phyloP scores from a whole-genome alignment of 2,329 filamentous ascomycete genomes.

The Fusarium liriodendri region DNA sequence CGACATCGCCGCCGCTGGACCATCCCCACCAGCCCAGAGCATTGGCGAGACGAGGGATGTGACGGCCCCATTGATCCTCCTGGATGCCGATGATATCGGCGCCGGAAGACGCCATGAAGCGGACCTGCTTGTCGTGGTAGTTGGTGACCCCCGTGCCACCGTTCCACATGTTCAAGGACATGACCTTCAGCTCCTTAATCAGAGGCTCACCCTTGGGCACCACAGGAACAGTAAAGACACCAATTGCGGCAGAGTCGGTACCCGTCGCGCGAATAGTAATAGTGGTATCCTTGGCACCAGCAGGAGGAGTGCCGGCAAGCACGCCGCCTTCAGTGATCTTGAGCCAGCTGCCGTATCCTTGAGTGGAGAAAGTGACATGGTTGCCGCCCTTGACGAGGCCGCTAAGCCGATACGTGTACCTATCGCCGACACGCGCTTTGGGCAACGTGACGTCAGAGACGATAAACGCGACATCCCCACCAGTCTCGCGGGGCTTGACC shows the following conservation, averaged over 20 bases:
- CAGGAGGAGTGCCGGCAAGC: slow-evolving; percentile 50
- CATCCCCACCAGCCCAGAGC: slow-evolving; percentile 54
- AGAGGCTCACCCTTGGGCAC: slow-evolving; percentile 40
- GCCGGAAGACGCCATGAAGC: slow-evolving; percentile 46
- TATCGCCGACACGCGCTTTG: slow-evolving; percentile 51
- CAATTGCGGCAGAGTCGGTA: slow-evolving; percentile 39
- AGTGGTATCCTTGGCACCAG: slow-evolving; percentile 24
- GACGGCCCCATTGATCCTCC: slow-evolving; percentile 47
- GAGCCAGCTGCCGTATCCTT: slow-evolving; percentile 47
- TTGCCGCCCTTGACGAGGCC: slow-evolving; percentile 48
- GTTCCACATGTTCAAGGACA: slow-evolving; percentile 55
- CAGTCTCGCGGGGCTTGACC: slow-evolving; percentile 30
- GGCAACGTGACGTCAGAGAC: slow-evolving; percentile 45
- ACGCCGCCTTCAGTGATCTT: slow-evolving; percentile 46
- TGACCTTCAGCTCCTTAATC: slow-evolving; percentile 49
- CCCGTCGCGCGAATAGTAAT: slow-evolving; percentile 46
- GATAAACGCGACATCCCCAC: slow-evolving; percentile 45
- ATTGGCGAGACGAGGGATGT: slow-evolving; percentile 48
- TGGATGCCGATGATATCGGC: slow-evolving; percentile 54
- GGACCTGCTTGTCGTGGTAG: slow-evolving; percentile 54
- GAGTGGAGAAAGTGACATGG: slow-evolving; percentile 43
- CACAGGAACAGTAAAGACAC: slow-evolving; percentile 50
- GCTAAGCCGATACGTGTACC: slow-evolving; percentile 46
- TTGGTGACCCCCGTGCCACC: slow-evolving; percentile 50
- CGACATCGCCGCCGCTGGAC: slow-evolving; percentile 47